phyloP scores from a whole-genome alignment of 768 basidiomycete species.

The Podaxis pistillaris region DNA sequence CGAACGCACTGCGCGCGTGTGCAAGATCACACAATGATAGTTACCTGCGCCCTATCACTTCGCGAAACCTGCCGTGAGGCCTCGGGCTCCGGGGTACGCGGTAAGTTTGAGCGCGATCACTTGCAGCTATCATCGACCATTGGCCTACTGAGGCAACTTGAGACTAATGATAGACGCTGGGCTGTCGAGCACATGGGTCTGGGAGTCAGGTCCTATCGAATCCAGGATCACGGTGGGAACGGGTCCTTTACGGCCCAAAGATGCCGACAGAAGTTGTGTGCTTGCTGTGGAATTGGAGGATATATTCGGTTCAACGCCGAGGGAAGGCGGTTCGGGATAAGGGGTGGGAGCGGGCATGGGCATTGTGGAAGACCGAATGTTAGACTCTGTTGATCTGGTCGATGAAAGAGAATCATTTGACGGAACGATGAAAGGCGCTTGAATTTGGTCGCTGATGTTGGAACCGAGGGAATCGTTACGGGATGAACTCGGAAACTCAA shows the following conservation, averaged over 20 bases:
- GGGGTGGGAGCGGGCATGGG: neutral
- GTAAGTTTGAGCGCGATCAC: neutral
- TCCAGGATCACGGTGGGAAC: conserved; percentile 31
- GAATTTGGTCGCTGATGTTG: neutral
- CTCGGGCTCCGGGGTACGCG: no score
- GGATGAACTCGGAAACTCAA: conserved; percentile 36
- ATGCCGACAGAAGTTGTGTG: conserved; percentile 2
- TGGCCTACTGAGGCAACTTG: conserved; percentile 22
- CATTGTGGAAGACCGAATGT: neutral
- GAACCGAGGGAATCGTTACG: conserved; percentile 17
- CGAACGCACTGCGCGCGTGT: no score
- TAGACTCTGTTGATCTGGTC: conserved; percentile 9
- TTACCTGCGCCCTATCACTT: no score
- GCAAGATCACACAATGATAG: no score
- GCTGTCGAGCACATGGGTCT: conserved; percentile 36
- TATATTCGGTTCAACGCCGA: neutral
- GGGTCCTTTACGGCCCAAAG: conserved; percentile 18
- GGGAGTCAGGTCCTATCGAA: conserved; percentile 28
- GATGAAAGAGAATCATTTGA: conserved; percentile 13
- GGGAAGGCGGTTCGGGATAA: neutral
- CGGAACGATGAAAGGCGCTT: neutral
- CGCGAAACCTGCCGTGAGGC: no score
- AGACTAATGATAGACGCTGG: conserved; percentile 31
- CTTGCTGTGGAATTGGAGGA: conserved; percentile 18
- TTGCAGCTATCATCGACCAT: neutral